A percentile compares a stretch with the other conserved stretches of the same genome.
Evolutionary conservation across 495 filamentous ascomycete genomes (phyloP).

Genomic region (Aspergillus wentii): DNA sequence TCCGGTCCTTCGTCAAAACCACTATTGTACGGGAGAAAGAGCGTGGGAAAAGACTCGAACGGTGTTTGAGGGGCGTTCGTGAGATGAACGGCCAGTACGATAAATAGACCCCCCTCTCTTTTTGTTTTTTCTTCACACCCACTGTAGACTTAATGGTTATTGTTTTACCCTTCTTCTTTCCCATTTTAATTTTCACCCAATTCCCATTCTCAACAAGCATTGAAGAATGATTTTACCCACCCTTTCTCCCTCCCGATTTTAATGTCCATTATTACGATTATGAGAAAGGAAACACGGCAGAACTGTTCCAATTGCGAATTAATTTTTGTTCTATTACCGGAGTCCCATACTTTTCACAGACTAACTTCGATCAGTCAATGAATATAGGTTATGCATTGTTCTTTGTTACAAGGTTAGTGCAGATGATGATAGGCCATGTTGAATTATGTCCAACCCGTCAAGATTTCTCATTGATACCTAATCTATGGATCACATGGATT

Average conservation of each 20-base stretch:
- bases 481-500: too few species aligned
- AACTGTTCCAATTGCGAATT: neutral
- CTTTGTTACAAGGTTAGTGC: neutral
- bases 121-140: constrained; percentile 12
- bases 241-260: neutral
- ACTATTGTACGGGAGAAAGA: constrained; percentile 76
- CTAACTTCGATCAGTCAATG: neutral
- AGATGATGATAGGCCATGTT: too few species aligned
- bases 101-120: too few species aligned
- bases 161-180: constrained; percentile 5
- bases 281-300: neutral
- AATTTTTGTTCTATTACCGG: neutral
- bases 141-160: constrained; percentile 7
- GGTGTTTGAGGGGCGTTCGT: constrained; percentile 43
- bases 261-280: neutral
- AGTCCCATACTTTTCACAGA: neutral
- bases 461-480: too few species aligned
- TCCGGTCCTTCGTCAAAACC: constrained; percentile 68
- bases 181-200: constrained; percentile 1
- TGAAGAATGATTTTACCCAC: neutral
- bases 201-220: constrained; percentile 1
- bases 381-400: neutral
- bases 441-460: too few species aligned
- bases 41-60: constrained; percentile 72
- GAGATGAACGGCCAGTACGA: constrained; percentile 18